Base-by-base conservation (phyloP, 441 rosid genomes). In the Jatropha multifida region DNA sequence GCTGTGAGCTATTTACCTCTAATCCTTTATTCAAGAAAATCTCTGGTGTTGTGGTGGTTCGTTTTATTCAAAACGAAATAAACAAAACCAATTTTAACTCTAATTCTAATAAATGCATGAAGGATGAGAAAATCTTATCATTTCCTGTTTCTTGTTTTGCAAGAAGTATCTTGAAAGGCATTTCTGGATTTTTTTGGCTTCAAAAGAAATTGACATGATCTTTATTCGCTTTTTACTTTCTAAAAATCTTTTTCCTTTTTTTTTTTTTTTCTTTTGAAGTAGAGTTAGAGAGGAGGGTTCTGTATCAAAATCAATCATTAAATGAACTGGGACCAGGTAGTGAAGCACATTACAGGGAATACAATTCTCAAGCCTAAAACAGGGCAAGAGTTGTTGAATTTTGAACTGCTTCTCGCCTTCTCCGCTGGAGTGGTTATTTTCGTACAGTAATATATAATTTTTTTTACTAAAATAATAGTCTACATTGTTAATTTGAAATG, bases 161-260 rank as follows among this genome's bases (percentile, higher is more conserved):
- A 67, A 67, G 76, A 61, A 73, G 63, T 59, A 68, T 66, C 68
- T 77, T 59, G 51, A 38, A 44, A 27, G 26, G n/a, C 2, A 14
- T 42, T 48, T 13, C 3, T 27, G 52, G 72, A 42, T 20, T 17
- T 69, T 60, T 23, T 10, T 42, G 3, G 37, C 26, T 51, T 1
- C 15, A 11, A 12, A 14, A 11, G 40, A 27, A 23, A 61, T 27
- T 27, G 65, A 61, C 65, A 61, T 27, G 17, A 13, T 27, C 40
- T 49, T 15, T 18, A 49, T 9, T 18, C 2, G 26, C 42, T 4
- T 38, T 18, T 10, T 15, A 17, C 42, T 32, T 32, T 26, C 14
- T 12, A 4, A 18, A 20, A 23, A 32, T 32, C 58, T 15, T 38
- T 52, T 46, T 61, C 7, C 12, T 0, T 15, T 26, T 27, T 23